These are phyloP conservation scores for Fusarium pseudograminearum DNA, from an alignment of 2,329 filamentous ascomycete species.

Conservation along the genomic window DNA sequence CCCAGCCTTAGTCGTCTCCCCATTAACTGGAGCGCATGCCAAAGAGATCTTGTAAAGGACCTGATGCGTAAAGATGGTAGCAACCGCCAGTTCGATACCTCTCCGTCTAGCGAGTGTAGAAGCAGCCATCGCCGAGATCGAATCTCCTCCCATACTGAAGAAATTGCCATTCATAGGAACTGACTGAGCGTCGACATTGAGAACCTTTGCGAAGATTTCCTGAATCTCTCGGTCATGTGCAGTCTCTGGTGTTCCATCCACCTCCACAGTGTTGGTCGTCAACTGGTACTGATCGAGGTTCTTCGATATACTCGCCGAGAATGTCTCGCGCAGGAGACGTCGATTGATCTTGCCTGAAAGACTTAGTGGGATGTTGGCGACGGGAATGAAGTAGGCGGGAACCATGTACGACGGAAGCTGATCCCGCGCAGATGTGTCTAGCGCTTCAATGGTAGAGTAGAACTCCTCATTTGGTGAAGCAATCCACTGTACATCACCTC, in stretches of 20 bases:
- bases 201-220: neutral
- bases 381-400: neutral
- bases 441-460: neutral
- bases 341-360: slow-evolving; percentile 9
- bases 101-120: slow-evolving; percentile 1
- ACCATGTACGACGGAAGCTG: slow-evolving; percentile 4
- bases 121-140: slow-evolving; percentile 6
- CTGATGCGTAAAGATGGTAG: slow-evolving; percentile 2
- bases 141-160: slow-evolving; percentile 11
- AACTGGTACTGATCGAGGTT: neutral
- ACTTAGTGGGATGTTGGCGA: neutral
- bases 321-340: neutral
- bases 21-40: neutral
- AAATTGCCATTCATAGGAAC: slow-evolving; percentile 4
- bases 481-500: neutral
- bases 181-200: neutral
- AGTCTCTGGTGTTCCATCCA: neutral
- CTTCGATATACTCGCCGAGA: neutral
- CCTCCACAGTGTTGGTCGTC: neutral
- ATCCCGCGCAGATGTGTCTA: neutral
- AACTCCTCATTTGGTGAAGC: neutral
- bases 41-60: neutral
- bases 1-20: fast-evolving
- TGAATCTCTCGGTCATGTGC: neutral
- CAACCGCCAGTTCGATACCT: neutral